Conservation (phyloP, 2,329 filamentous ascomycete genomes). For the Sporothrix brasiliensis region DNA sequence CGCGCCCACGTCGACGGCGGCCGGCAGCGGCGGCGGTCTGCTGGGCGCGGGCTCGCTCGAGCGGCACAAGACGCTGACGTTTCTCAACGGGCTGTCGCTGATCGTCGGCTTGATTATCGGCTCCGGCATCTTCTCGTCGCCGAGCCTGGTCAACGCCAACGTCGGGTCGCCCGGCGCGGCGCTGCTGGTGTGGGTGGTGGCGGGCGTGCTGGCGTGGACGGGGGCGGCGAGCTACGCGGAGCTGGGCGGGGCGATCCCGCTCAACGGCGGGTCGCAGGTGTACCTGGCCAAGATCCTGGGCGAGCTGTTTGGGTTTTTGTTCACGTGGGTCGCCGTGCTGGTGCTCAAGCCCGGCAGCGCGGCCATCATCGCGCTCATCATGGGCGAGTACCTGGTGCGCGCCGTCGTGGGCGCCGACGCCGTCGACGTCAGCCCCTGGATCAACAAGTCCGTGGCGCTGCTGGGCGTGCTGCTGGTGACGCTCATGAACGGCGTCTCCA, state of each 20-base stretch:
- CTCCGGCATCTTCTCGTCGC: conserved; percentile 66
- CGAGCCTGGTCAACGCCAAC: conserved; percentile 64
- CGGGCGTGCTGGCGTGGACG: conserved; percentile 65
- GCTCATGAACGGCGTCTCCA: conserved; percentile 86
- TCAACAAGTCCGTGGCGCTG: conserved; percentile 86
- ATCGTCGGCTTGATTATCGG: conserved; percentile 94
- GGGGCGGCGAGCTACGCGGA: conserved; percentile 73
- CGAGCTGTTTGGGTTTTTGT: conserved; percentile 88
- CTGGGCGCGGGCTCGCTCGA: conserved; percentile 80
- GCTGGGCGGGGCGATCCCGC: conserved; percentile 88
- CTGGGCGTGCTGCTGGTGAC: conserved; percentile 76
- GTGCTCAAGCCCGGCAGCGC: conserved; percentile 92
- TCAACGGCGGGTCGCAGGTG: conserved; percentile 92
- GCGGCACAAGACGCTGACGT: conserved; percentile 94
- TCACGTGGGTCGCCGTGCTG: conserved; percentile 93
- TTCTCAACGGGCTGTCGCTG: conserved; percentile 87
- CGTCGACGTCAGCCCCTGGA: conserved; percentile 77
- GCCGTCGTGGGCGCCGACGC: conserved; percentile 86
- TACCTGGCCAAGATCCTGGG: conserved; percentile 97
- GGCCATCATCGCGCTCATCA: conserved; percentile 95
- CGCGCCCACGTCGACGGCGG: conserved; percentile 63
- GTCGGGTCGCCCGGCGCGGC: conserved; percentile 63
- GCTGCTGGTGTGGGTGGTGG: conserved; percentile 62
- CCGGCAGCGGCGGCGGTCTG: conserved; percentile 56
- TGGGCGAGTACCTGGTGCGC: conserved; percentile 94